Conservation (phyloP, 1,139 yeast genomes). For the Wickerhamomyces sp. region DNA sequence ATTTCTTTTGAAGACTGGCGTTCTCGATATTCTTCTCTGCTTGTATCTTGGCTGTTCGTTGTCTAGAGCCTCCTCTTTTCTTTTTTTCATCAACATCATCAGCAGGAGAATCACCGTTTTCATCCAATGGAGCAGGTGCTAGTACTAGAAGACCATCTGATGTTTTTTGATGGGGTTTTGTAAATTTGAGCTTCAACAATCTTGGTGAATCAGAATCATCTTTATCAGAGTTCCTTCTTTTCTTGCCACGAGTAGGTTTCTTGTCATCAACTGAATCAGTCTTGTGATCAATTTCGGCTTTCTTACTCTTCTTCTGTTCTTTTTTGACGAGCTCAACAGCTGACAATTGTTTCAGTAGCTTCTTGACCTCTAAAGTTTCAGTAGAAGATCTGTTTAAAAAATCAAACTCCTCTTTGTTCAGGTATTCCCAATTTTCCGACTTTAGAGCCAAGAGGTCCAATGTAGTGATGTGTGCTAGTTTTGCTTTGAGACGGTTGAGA, state of each 20-base stretch:
- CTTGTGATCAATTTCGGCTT: not conserved
- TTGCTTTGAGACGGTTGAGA: conserved; percentile 17
- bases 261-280: conserved; percentile 5
- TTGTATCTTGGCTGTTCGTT: conserved; percentile 18
- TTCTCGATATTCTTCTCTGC: conserved; percentile 20
- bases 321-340: conserved; percentile 18
- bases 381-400: conserved; percentile 20
- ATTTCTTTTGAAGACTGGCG: conserved; percentile 3
- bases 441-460: conserved; percentile 21
- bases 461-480: conserved; percentile 23
- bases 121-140: conserved; percentile 9
- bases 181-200: conserved; percentile 11
- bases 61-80: conserved; percentile 6
- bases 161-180: conserved; percentile 7
- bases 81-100: conserved; percentile 5
- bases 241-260: conserved; percentile 7
- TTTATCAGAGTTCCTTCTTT: conserved; percentile 15
- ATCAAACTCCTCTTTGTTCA: conserved; percentile 22
- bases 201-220: not conserved
- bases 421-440: conserved; percentile 22
- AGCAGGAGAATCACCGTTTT: not conserved
- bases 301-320: conserved; percentile 10
- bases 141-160: conserved; percentile 2
- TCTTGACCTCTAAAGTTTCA: conserved; percentile 23
- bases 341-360: conserved; percentile 23